Evolutionary conservation across 1,139 yeast genomes (phyloP), one percentile per base, ranked within the genome.

Genomic region (Kurtzmaniella quercitrusa): DNA sequence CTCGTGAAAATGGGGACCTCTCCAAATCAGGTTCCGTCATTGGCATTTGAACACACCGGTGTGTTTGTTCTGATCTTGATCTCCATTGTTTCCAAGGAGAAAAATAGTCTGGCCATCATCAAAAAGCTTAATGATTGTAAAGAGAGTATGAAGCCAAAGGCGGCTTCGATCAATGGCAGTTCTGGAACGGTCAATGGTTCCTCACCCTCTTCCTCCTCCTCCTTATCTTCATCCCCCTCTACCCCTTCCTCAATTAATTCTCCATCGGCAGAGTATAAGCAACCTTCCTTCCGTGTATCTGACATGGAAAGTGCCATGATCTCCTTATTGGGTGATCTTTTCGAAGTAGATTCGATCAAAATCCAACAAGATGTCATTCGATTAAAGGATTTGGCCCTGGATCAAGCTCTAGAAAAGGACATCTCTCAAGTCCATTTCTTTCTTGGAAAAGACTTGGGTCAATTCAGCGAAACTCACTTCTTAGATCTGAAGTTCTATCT

Each of bases 61-160:
- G 64, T 66, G 14, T 85, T 86, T 59, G 81, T 84, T 29, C 66
- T 73, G 34, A 65, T 85, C 18, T 59, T 85, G 25, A 71, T 82
- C 8, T 60, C 64, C 3, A 58, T 81, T 9, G 70, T 82, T 12
- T 66, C 58, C 36, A 71, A 73, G 19, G 75, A 70, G 43, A 73
- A 69, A 49, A 71, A 73, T 43, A 50, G 66, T n/a, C 70, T 70
- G 16, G 61, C 59, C 1, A 62, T 77, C 21, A 68, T 70, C 25
- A 53, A 66, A 41, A 73, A 74, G 52, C 62, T 82, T 43, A 56
- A 66, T 45, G 75, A 71, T 38, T 73, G 68, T 53, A 70, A 65
- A 54, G 66, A 65, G 33, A 60, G 73, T 1, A 58, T 74, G 41
- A 66, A 68, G 40, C 70, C 75, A 16, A 41, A 42, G 36, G 38